Evolutionary conservation across 129 eudicot species (phyloP).

Genomic region (Kitagawia praeruptora): DNA sequence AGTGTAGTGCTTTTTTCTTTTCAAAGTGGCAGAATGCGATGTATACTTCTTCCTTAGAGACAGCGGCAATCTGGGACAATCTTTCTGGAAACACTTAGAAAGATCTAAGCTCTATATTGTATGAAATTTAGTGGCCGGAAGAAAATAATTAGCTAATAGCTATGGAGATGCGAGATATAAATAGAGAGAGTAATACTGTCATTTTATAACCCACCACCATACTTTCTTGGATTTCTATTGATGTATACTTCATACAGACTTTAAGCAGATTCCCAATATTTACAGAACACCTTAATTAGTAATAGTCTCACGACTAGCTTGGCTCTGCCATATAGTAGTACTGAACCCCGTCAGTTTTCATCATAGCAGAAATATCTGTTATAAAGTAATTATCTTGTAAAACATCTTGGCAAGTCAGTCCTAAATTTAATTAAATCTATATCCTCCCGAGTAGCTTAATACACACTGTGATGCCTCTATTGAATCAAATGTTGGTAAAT

Average conservation of each 20-base stretch:
- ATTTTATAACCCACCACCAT: background rate
- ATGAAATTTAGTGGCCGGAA: background rate
- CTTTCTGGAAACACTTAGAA: background rate
- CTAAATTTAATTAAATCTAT: background rate
- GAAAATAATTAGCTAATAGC: background rate
- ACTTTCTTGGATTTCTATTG: background rate
- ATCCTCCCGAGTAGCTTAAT: background rate
- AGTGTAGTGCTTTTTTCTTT: background rate
- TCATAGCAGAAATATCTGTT: background rate
- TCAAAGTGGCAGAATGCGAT: background rate
- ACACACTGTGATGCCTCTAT: background rate
- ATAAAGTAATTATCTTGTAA: background rate
- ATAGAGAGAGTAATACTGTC: background rate
- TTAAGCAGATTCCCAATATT: background rate
- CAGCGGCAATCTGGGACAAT: background rate
- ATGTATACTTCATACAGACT: background rate
- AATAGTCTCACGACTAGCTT: background rate
- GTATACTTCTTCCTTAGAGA: background rate
- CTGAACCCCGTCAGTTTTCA: background rate
- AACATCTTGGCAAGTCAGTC: background rate
- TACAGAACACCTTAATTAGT: background rate
- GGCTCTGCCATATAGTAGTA: background rate
- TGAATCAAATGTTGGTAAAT: background rate
- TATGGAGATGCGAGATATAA: background rate
- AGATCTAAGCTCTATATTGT: background rate